A percentile compares a stretch with the other conserved stretches of the same genome.
Conservation (phyloP, 2,329 filamentous ascomycete genomes). For the Sclerotinia borealis region DNA sequence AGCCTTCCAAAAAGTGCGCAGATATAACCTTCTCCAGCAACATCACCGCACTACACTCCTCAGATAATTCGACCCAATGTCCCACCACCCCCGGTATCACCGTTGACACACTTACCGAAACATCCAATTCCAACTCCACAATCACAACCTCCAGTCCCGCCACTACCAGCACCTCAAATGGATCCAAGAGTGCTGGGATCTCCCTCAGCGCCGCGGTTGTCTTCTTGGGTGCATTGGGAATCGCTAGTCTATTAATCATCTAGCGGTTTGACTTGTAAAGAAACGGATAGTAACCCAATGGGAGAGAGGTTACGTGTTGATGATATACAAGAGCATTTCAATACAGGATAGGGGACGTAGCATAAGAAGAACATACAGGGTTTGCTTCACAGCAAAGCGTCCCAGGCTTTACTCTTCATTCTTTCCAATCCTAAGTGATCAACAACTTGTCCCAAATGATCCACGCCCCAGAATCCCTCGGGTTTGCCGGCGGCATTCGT, state of each 20-base stretch:
- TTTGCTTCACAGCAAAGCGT: not conserved
- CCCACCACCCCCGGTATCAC: not conserved
- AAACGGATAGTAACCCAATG: not conserved
- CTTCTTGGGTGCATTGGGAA: not conserved
- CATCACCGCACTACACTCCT: not conserved
- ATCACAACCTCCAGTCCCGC: not conserved
- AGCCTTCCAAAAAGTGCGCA: not conserved
- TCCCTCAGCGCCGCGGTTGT: not conserved
- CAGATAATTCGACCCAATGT: not conserved
- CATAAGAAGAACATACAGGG: not conserved
- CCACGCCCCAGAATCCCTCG: not conserved
- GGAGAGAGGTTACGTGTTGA: not conserved
- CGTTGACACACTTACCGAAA: not conserved
- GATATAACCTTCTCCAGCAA: slow-evolving; percentile 7
- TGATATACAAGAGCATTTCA: not conserved
- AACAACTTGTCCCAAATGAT: not conserved
- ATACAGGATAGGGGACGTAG: not conserved
- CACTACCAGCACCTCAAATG: not conserved
- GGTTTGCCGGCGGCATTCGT: not conserved
- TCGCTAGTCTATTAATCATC: not conserved
- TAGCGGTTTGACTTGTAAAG: not conserved
- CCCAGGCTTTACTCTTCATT: not conserved
- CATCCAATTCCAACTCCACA: not conserved
- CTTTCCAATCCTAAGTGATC: not conserved
- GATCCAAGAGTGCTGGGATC: not conserved